Evolutionary conservation across 2,329 filamentous ascomycete species (phyloP).

Genomic region (Arthroderma sp.): DNA sequence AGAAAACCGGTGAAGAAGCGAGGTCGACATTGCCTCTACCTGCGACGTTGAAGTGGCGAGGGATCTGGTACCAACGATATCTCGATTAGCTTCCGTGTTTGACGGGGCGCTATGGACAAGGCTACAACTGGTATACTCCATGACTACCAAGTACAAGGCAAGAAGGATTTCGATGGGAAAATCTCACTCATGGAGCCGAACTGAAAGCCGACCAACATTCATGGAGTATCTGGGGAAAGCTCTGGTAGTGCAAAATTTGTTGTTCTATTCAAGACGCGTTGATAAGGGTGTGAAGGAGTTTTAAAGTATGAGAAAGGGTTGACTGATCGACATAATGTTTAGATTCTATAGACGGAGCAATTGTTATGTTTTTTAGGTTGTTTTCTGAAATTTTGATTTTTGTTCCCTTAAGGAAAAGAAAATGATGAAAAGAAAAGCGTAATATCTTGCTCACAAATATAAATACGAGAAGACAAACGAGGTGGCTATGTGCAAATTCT

Average conservation of each 20-base stretch:
- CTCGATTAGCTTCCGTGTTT: neutral
- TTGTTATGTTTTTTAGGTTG: neutral
- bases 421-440: neutral
- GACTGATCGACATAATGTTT: neutral
- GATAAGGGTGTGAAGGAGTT: neutral
- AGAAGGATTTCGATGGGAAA: neutral
- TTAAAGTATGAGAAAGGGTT: neutral
- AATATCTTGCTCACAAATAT: neutral
- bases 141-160: neutral
- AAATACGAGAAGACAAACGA: neutral
- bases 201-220: neutral
- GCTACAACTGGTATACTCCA: neutral
- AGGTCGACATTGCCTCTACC: neutral
- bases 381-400: neutral
- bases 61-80: neutral
- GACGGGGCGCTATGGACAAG: neutral
- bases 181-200: neutral
- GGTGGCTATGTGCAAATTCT: slow-evolving; percentile 1
- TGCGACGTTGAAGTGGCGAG: neutral
- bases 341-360: neutral
- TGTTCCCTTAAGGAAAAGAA: neutral
- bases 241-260: too few species aligned
- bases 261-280: too few species aligned
- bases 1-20: neutral
- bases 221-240: too few species aligned